These are phyloP conservation scores for Orbilia ellipsospora DNA, from an alignment of 2,329 filamentous ascomycete genomes.

Conservation along the genomic window DNA sequence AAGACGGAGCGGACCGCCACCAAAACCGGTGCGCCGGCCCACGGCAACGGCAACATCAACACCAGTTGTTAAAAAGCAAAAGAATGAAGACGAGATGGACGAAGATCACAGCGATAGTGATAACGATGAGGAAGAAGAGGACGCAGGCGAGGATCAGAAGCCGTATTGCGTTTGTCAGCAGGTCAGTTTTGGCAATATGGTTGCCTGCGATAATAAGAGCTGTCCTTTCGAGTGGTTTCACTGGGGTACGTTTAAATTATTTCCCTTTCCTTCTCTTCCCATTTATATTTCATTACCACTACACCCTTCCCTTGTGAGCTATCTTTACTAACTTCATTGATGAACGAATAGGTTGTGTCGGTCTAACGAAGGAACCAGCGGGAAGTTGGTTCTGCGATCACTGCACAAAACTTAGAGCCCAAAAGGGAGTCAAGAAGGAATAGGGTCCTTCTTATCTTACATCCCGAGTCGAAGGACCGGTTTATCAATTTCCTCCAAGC, in stretches of 20 bases:
- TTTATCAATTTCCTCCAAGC: conserved; percentile 19
- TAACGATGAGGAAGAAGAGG: conserved; percentile 71
- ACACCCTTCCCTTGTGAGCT: neutral
- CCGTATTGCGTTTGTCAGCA: conserved; percentile 85
- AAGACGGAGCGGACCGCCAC: conserved; percentile 39
- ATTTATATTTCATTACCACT: neutral
- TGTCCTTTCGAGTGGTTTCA: conserved; percentile 90
- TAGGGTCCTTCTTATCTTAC: conserved; percentile 40
- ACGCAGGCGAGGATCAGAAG: conserved; percentile 78
- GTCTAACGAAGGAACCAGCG: conserved; percentile 49
- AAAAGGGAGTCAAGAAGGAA: conserved; percentile 55
- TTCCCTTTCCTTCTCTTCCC: neutral
- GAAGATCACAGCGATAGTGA: conserved; percentile 53
- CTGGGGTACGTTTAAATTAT: conserved; percentile 55
- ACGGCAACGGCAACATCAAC: conserved; percentile 15
- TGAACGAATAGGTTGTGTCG: conserved; percentile 39
- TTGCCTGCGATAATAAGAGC: conserved; percentile 84
- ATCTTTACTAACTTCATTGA: conserved; percentile 4
- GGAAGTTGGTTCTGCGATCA: conserved; percentile 55
- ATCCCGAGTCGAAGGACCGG: conserved; percentile 46
- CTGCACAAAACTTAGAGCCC: conserved; percentile 49
- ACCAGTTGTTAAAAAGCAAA: conserved; percentile 27
- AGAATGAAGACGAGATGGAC: conserved; percentile 51
- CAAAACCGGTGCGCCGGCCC: conserved; percentile 41
- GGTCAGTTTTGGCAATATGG: conserved; percentile 88